Evolutionary conservation across 1,139 yeast species (phyloP), one percentile per base, ranked within the genome.

Genomic region (Geotrichum candidum): DNA sequence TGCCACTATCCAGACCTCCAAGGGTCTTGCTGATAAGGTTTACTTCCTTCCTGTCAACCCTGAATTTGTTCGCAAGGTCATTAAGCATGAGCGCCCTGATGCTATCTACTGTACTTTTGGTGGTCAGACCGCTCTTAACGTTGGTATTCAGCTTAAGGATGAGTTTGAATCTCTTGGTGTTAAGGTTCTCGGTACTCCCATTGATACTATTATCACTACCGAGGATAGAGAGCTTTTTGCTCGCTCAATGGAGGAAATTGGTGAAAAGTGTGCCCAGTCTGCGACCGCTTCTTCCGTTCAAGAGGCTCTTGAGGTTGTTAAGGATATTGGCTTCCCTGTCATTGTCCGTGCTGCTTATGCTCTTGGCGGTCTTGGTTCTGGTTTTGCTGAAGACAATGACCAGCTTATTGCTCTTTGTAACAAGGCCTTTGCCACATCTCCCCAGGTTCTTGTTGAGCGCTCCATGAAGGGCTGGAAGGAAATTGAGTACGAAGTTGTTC

Each of bases 401-500:
- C 95, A 94, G 78, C 84, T 94, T 73, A 81, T 87, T 64, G 94
- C 84, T 55, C 81, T 94, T 69, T 90, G 97, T 80, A 84, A 86
- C 74, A 87, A 88, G 75, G 97, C 99, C 0, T 91, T 94, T 76
- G 96, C 98, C 62, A 84, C 96, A 27, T 88, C 97, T 61, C 98
- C 99, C 33, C 99, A 94, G 79, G 95, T 94, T 63, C 82, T 94
- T 70, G 98, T 94, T 66, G 99, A 94, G 78, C 92, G 90, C 79
- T 92, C 98, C 3, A 81, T 94, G 77, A 94, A 92, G 80, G 99
- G 99, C 67, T 94, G 99, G 99, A 94, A 94, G 76, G 99, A 94
- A 79, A 95, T 94, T 64, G 99, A 94, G 79, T 94, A 94, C 77
- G 99, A 94, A 79, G 99, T 94, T 68, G 99, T 94, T 63, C 90